These are phyloP conservation scores for Dorcoceras hygrometricum DNA, from an alignment of 257 asterid species.

Conservation along the genomic window DNA sequence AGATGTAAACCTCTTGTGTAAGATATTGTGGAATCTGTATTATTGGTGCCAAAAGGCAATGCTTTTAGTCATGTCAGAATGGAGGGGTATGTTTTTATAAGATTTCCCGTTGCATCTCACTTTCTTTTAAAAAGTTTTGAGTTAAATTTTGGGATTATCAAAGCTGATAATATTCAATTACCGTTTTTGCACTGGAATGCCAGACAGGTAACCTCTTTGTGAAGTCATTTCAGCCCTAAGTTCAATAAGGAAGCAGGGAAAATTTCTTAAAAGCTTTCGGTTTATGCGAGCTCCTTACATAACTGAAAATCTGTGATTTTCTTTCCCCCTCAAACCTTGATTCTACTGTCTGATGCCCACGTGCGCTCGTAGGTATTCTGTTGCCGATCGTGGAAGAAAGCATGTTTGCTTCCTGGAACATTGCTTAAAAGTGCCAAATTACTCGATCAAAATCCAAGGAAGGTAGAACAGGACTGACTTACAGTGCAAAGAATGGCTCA, in stretches of 20 bases:
- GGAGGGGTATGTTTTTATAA: slow-evolving; percentile 21
- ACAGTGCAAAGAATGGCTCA: no score
- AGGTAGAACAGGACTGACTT: no score
- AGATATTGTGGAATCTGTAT: slow-evolving; percentile 27
- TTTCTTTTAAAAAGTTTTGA: neutral
- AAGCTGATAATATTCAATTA: slow-evolving; percentile 22
- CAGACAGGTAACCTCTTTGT: slow-evolving; percentile 1
- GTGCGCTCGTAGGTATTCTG: no score
- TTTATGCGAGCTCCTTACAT: neutral
- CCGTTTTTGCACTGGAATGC: slow-evolving; percentile 24
- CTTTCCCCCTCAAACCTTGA: no score
- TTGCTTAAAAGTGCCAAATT: no score
- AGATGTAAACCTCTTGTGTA: slow-evolving; percentile 63
- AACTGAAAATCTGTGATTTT: neutral
- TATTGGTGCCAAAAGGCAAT: slow-evolving; percentile 27
- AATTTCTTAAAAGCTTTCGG: no score
- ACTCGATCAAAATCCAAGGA: no score
- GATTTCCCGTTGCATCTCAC: slow-evolving; percentile 19
- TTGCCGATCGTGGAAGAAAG: no score
- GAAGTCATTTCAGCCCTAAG: neutral
- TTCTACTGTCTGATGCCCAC: no score
- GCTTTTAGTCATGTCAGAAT: slow-evolving; percentile 28
- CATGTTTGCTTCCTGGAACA: no score
- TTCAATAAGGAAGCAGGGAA: neutral
- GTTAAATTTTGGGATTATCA: slow-evolving; percentile 5